Conservation (phyloP, 2,329 filamentous ascomycete genomes). For the Pseudonectria foliicola region DNA sequence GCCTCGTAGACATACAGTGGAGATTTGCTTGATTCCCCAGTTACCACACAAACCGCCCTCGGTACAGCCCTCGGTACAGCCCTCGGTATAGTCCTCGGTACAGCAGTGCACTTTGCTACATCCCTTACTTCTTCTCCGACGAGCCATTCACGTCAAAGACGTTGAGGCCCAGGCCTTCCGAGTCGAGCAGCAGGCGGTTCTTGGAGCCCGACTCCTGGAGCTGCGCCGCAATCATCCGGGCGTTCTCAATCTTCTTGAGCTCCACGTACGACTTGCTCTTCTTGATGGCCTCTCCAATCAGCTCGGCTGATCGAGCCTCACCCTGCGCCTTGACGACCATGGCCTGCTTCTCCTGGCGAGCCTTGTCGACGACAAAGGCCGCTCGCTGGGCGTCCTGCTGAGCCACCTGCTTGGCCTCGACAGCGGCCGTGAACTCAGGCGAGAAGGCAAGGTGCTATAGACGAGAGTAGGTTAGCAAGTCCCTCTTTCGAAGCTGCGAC, state of each 20-base stretch:
- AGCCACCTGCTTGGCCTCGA: conserved; percentile 67
- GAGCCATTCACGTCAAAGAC: conserved; percentile 47
- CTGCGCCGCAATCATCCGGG: conserved; percentile 77
- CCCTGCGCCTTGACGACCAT: conserved; percentile 98
- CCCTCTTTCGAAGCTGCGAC: background rate
- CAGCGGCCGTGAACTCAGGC: conserved; percentile 65
- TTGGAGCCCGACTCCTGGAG: conserved; percentile 77
- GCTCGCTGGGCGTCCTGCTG: conserved; percentile 95
- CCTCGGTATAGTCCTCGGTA: too few relatives aligned
- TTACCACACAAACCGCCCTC: conserved; percentile 6
- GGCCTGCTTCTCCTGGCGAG: conserved; percentile 97
- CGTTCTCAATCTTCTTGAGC: conserved; percentile 97
- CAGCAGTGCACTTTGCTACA: conserved; percentile 1
- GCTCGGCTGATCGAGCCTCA: conserved; percentile 94
- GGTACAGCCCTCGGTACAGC: too few relatives aligned
- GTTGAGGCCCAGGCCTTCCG: conserved; percentile 85
- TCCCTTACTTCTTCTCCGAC: conserved; percentile 38
- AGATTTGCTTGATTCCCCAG: conserved; percentile 29
- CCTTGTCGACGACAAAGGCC: conserved; percentile 97
- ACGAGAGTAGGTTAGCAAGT: conserved; percentile 4
- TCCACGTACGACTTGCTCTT: conserved; percentile 97
- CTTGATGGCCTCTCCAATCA: conserved; percentile 99
- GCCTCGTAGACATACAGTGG: conserved; percentile 37
- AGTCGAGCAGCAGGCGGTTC: conserved; percentile 92
- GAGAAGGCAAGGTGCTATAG: conserved; percentile 63